A percentile compares a stretch with the other conserved stretches of the same genome.
phyloP scores from a whole-genome alignment of 1,284 basidiomycete genomes.

The Mrakiaceae sp. region DNA sequence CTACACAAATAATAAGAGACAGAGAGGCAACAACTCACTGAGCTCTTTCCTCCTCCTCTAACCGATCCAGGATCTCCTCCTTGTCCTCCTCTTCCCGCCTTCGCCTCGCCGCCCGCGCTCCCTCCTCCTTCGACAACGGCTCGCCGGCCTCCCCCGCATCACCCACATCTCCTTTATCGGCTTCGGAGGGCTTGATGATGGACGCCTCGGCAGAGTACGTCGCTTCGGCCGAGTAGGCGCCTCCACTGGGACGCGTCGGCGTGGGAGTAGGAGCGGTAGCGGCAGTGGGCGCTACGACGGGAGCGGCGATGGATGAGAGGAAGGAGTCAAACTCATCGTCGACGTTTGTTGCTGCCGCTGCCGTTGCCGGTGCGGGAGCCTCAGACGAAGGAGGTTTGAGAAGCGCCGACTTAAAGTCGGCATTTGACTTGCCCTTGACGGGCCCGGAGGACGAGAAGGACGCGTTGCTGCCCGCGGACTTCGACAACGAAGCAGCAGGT shows the following conservation, averaged over 20 bases:
- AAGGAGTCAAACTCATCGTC: constrained; percentile 9
- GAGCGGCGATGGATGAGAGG: constrained; percentile 1
- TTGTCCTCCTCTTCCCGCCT: constrained; percentile 5
- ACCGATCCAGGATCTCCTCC: constrained; percentile 8
- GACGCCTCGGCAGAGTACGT: constrained; percentile 6
- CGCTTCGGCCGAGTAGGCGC: background rate
- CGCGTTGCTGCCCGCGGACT: no score
- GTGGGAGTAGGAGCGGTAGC: background rate
- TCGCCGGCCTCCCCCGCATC: background rate
- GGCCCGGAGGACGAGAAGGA: no score
- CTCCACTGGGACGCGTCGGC: background rate
- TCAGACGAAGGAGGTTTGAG: no score
- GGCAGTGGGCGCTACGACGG: background rate
- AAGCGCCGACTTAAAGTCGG: no score
- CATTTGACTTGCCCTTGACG: no score
- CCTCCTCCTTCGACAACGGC: background rate
- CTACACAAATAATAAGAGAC: background rate
- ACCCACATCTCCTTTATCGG: background rate
- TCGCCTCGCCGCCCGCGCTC: constrained; percentile 1
- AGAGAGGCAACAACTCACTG: background rate
- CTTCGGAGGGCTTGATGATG: background rate
- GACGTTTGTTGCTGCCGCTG: background rate
- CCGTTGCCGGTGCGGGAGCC: background rate
- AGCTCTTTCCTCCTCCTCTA: background rate
- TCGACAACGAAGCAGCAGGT: no score